Conservation (phyloP, 768 basidiomycete genomes). For the Lepiota brunneoincarnata region DNA sequence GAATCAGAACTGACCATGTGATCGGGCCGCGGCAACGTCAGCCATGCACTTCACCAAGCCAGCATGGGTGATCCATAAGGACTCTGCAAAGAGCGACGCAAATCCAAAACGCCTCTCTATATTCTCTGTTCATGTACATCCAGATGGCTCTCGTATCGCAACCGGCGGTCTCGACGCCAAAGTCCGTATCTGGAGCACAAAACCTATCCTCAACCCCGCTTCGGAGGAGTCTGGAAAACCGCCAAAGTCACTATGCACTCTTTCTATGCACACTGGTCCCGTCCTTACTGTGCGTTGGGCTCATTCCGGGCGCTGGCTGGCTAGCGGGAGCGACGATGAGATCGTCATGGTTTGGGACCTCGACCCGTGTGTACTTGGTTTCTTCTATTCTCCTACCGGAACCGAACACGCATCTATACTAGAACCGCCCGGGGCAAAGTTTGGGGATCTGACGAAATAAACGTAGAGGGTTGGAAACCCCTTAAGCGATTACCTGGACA, state of each 20-base stretch:
- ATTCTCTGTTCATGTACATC: slow-evolving; percentile 92
- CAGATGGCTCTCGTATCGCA: slow-evolving; percentile 94
- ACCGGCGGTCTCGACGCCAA: slow-evolving; percentile 96
- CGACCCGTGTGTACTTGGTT: slow-evolving; percentile 72
- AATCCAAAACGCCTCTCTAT: slow-evolving; percentile 75
- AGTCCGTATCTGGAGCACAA: slow-evolving; percentile 96
- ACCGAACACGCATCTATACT: slow-evolving; percentile 10
- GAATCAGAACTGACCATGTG: background rate
- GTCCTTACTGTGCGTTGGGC: slow-evolving; percentile 94
- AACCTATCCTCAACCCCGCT: slow-evolving; percentile 81
- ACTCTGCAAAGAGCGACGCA: slow-evolving; percentile 60
- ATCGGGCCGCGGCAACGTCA: background rate
- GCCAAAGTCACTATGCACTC: slow-evolving; percentile 86
- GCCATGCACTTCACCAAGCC: slow-evolving; percentile 87
- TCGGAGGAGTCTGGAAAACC: slow-evolving; percentile 67
- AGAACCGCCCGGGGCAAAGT: slow-evolving; percentile 83
- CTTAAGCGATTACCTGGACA: slow-evolving; percentile 90
- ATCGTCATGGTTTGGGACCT: slow-evolving; percentile 97
- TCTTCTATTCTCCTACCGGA: background rate
- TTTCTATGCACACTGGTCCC: slow-evolving; percentile 92
- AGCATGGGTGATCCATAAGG: slow-evolving; percentile 83
- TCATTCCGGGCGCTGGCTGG: slow-evolving; percentile 89
- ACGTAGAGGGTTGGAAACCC: slow-evolving; percentile 97
- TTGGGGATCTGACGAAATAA: slow-evolving; percentile 94
- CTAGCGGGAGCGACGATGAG: slow-evolving; percentile 94